These are phyloP conservation scores for Chaetomium globosum DNA, from an alignment of 2,329 filamentous ascomycete genomes.

Conservation along the genomic window DNA sequence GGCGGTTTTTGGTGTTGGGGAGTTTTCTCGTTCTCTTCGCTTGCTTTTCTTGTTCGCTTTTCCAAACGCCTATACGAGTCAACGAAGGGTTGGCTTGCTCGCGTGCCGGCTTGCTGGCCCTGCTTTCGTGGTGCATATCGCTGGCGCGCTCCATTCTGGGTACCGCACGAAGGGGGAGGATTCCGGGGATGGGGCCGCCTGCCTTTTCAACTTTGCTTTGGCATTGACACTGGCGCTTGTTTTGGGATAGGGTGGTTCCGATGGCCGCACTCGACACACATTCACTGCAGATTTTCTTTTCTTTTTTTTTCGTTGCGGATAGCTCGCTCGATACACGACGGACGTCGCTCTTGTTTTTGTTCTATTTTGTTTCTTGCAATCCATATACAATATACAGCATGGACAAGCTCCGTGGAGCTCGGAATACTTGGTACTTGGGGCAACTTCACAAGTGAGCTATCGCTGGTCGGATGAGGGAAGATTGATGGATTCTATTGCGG, in stretches of 20 bases:
- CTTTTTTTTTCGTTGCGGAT: slow-evolving; percentile 12
- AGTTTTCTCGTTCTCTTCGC: neutral
- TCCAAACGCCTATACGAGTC: neutral
- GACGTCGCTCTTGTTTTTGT: slow-evolving; percentile 13
- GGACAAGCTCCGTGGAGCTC: neutral
- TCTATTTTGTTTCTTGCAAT: slow-evolving; percentile 6
- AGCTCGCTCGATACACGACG: slow-evolving; percentile 16
- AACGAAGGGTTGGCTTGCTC: neutral
- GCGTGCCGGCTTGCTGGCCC: neutral
- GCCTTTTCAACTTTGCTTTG: slow-evolving; percentile 13
- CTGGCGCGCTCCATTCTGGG: neutral
- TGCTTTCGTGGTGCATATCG: neutral
- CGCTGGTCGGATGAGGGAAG: neutral
- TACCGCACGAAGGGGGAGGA: no score
- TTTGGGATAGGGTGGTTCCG: neutral
- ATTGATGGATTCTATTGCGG: neutral
- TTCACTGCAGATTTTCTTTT: neutral
- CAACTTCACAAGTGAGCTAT: slow-evolving; percentile 4
- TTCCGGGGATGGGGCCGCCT: neutral
- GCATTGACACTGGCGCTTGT: neutral
- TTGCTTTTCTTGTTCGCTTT: neutral
- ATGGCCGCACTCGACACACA: slow-evolving; percentile 8
- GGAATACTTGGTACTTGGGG: neutral
- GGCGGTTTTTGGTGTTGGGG: neutral
- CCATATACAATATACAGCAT: neutral